Percentiles rank a stretch among this genome's conserved stretches.
These are phyloP conservation scores for Apiospora rasikravindrae DNA, from an alignment of 2,329 filamentous ascomycete genomes.

Conservation along the genomic window DNA sequence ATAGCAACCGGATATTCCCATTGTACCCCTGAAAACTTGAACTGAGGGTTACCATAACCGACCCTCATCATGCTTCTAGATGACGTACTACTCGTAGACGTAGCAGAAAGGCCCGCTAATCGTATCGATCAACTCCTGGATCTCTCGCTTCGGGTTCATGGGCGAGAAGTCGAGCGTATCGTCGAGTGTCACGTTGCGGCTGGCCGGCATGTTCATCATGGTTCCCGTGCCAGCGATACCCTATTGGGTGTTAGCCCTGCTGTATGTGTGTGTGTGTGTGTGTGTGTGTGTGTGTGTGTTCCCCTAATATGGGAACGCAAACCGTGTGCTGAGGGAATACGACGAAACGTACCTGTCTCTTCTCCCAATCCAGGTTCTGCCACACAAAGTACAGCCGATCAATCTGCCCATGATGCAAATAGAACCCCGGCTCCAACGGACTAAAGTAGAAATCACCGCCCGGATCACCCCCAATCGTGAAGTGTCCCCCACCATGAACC, in stretches of 20 bases:
- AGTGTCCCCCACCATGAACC: conserved; percentile 44
- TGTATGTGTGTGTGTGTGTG: too few relatives aligned
- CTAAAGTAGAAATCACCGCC: conserved; percentile 51
- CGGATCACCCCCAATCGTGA: conserved; percentile 48
- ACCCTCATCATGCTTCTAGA: background rate
- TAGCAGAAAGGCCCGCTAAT: conserved; percentile 52
- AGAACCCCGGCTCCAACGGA: conserved; percentile 52
- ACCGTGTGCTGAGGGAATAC: background rate
- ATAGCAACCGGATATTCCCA: too few relatives aligned
- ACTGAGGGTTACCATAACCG: background rate
- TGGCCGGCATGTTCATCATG: conserved; percentile 46
- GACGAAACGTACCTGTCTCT: conserved; percentile 38
- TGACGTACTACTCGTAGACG: conserved; percentile 42
- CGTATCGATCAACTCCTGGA: conserved; percentile 46
- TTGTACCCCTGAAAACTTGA: background rate
- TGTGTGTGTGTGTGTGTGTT: too few relatives aligned
- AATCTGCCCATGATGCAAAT: conserved; percentile 51
- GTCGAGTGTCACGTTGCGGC: conserved; percentile 48
- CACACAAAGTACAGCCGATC: conserved; percentile 55
- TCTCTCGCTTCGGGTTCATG: conserved; percentile 32
- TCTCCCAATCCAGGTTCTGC: conserved; percentile 50
- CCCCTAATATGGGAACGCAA: too few relatives aligned
- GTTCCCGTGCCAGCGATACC: conserved; percentile 49
- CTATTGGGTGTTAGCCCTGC: conserved; percentile 29
- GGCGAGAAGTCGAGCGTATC: conserved; percentile 40